Evolutionary conservation across 129 eudicot genomes (phyloP).

Genomic region (Tagetes erecta): DNA sequence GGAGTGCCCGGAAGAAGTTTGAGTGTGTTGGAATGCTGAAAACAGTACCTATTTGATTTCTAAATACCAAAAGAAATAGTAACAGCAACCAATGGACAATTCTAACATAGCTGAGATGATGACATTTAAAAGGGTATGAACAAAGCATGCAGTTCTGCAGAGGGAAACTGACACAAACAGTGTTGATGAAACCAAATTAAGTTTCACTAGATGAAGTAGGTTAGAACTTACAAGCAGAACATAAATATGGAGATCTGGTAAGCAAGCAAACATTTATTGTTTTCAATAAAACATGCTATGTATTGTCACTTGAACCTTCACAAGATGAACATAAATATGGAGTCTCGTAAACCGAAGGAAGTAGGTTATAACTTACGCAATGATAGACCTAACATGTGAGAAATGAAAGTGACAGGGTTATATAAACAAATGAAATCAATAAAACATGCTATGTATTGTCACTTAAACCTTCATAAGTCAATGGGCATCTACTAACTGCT

Average conservation of each 20-base stretch:
- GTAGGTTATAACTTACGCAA: conserved; percentile 2
- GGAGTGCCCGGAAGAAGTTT: conserved; percentile 45
- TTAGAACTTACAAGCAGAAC: not conserved
- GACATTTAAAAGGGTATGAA: conserved; percentile 23
- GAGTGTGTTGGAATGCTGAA: conserved; percentile 39
- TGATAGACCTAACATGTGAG: conserved; percentile 25
- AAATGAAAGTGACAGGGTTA: not conserved
- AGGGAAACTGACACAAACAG: conserved; percentile 30
- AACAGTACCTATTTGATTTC: conserved; percentile 27
- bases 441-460: conserved; percentile 15
- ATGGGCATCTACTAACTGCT: conserved; percentile 40
- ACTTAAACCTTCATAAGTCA: conserved; percentile 28
- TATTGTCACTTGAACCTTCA: too few relatives aligned
- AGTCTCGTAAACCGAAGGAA: too few relatives aligned
- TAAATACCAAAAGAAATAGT: conserved; percentile 26
- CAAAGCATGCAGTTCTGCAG: conserved; percentile 35
- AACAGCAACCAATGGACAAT: conserved; percentile 6
- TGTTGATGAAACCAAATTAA: conserved; percentile 10
- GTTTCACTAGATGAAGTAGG: conserved; percentile 2
- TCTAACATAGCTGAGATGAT: conserved; percentile 9
- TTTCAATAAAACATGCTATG: not conserved
- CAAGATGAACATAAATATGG: too few relatives aligned
- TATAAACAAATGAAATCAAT: conserved; percentile 14
- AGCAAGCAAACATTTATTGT: conserved; percentile 10
- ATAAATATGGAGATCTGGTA: conserved; percentile 17